Conservation (phyloP, 208 protist genomes). For the Trypanosoma congolense region DNA sequence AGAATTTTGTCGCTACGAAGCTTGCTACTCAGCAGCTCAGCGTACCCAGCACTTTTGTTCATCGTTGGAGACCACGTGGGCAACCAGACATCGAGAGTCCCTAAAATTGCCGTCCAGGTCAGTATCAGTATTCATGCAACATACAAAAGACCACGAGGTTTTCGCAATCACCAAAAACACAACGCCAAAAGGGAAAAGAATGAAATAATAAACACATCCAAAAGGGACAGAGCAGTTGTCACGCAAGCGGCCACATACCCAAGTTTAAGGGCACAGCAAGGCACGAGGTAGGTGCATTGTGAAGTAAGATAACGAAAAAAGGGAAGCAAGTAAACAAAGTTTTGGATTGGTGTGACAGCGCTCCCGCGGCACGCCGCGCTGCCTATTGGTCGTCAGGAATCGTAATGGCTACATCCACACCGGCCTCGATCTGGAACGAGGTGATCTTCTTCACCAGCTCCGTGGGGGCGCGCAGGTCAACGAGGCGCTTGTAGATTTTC, state of each 20-base stretch:
- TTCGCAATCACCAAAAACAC: no score
- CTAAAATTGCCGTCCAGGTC: no score
- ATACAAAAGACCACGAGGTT: no score
- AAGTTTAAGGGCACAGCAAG: slow-evolving; percentile 1
- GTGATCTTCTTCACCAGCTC: slow-evolving; percentile 91
- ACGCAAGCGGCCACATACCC: no score
- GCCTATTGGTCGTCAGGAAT: slow-evolving; percentile 49
- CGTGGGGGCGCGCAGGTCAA: slow-evolving; percentile 93
- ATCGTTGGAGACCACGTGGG: background rate
- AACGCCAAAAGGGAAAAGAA: no score
- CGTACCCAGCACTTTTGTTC: slow-evolving; percentile 19
- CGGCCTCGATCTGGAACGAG: slow-evolving; percentile 82
- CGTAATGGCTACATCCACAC: slow-evolving; percentile 87
- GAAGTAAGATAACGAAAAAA: slow-evolving; percentile 10
- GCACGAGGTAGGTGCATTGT: slow-evolving; percentile 4
- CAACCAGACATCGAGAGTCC: slow-evolving; percentile 13
- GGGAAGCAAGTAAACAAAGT: background rate
- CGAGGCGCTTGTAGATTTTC: slow-evolving; percentile 99
- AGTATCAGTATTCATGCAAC: no score
- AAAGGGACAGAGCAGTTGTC: no score
- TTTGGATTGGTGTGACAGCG: slow-evolving; percentile 18
- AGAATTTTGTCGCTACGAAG: slow-evolving; percentile 35
- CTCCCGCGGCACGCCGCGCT: background rate
- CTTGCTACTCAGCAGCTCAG: slow-evolving; percentile 37
- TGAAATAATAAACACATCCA: no score